phyloP scores from a whole-genome alignment of 257 asterid genomes.

The Penstemon davidsonii region DNA sequence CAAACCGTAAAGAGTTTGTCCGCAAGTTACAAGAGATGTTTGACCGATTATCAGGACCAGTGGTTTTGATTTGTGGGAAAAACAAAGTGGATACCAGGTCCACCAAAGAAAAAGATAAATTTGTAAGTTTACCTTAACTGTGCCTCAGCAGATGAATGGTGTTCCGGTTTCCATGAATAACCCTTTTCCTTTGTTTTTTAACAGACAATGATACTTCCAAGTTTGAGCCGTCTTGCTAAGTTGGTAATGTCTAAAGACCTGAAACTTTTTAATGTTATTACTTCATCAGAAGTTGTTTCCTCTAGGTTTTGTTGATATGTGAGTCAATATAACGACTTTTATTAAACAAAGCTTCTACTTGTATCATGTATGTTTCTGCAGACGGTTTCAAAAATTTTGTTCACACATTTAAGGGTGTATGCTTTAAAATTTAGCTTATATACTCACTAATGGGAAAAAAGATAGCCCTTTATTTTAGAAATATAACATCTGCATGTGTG shows the following conservation, averaged over 20 bases:
- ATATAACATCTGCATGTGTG: background rate
- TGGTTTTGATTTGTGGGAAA: constrained; percentile 84
- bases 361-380: constrained; percentile 9
- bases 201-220: constrained; percentile 95
- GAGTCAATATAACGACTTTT: constrained; percentile 8
- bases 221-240: constrained; percentile 90
- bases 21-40: constrained; percentile 77
- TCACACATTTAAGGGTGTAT: constrained; percentile 11
- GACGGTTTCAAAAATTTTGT: constrained; percentile 15
- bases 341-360: constrained; percentile 9
- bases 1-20: constrained; percentile 69
- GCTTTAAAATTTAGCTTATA: constrained; percentile 7
- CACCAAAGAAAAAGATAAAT: constrained; percentile 85
- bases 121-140: constrained; percentile 53
- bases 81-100: constrained; percentile 72
- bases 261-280: constrained; percentile 13
- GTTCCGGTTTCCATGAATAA: constrained; percentile 25
- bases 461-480: constrained; percentile 10
- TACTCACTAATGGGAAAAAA: background rate
- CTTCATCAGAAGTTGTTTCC: background rate
- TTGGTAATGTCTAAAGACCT: constrained; percentile 60
- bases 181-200: constrained; percentile 34
- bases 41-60: constrained; percentile 74
- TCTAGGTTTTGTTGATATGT: constrained; percentile 11
- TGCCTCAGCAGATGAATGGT: constrained; percentile 16